Evolutionary conservation across 805 yeast species (phyloP), one percentile per base, ranked within the genome.

Genomic region (Candida ulmi): DNA sequence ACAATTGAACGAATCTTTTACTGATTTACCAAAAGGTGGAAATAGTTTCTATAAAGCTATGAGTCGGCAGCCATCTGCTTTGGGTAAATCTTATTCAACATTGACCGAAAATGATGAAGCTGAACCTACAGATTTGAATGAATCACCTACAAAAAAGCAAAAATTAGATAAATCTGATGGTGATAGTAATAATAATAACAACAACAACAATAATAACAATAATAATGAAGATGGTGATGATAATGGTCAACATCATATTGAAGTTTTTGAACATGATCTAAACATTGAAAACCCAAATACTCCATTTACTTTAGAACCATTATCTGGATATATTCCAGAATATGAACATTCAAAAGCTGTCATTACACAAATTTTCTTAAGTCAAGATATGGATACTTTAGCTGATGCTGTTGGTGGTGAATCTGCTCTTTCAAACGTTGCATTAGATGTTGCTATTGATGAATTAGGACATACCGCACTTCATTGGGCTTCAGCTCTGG

Each of bases 401-500:
- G 52, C 58, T 17, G 61, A 55, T 13, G 57, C 64, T 12, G 51
- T 57, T 13, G 52, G 55, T 17, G 57, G 57, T 17, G 61, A 60
- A 25, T 27, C 41, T 6, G 44, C 40, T 0, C 37, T 52, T 5
- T 38, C 41, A 8, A 49, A 69, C 30, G 68, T 86, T 28, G 74
- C 78, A 43, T 69, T 90, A 37, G 93, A 88, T 54, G 86, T 88
- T 26, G 81, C 96, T 1, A 85, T 95, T 33, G 99, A 95, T 61
- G 95, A 86, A 50, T 78, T 83, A 42, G 97, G 98, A 1, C 93
- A 93, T 56, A 83, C 96, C 0, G 88, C 96, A 0, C 69, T 93
- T 41, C 99, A 93, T 61, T 86, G 98, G 95, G 95, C 97, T 4
- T 80, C 97, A 13, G 86, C 97, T 0, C 71, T 93, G 58, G 98